A percentile compares a stretch with the other conserved stretches of the same genome.
Evolutionary conservation across 2,329 filamentous ascomycete species (phyloP).

Genomic region (Xenoacremonium recifei): DNA sequence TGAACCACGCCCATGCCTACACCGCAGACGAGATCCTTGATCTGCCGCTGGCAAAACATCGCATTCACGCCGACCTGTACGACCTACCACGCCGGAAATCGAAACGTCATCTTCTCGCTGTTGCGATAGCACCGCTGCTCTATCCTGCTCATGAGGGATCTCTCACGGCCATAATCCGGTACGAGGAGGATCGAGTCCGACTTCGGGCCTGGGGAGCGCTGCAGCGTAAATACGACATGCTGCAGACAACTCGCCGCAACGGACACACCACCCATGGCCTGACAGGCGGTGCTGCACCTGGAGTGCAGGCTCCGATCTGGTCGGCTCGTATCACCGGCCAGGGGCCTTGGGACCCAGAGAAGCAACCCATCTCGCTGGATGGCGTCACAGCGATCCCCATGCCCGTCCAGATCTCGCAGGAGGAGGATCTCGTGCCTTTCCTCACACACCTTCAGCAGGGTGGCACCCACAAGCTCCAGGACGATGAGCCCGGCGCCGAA

Average conservation of each 20-base stretch:
- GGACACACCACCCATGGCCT: constrained; percentile 27
- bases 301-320: constrained; percentile 33
- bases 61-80: constrained; percentile 30
- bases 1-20: constrained; percentile 29
- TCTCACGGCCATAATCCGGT: constrained; percentile 36
- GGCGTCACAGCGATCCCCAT: constrained; percentile 33
- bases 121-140: constrained; percentile 30
- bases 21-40: constrained; percentile 35
- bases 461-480: constrained; percentile 28
- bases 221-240: constrained; percentile 34
- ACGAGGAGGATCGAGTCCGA: constrained; percentile 35
- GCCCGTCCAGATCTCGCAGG: constrained; percentile 31
- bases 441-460: constrained; percentile 30
- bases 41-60: constrained; percentile 29
- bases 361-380: constrained; percentile 28
- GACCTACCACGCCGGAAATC: constrained; percentile 36
- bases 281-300: constrained; percentile 29
- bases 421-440: constrained; percentile 33
- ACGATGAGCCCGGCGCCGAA: constrained; percentile 22
- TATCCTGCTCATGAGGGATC: constrained; percentile 34
- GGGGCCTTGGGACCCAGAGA: constrained; percentile 32
- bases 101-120: constrained; percentile 28
- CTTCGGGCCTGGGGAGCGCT: constrained; percentile 35
- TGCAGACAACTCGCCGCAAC: constrained; percentile 31
- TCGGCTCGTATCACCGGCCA: constrained; percentile 31